Evolutionary conservation across 192 early-diverging fungal genomes (phyloP), one percentile per base, ranked within the genome.

Genomic region (Fimicolochytrium jonesii): DNA sequence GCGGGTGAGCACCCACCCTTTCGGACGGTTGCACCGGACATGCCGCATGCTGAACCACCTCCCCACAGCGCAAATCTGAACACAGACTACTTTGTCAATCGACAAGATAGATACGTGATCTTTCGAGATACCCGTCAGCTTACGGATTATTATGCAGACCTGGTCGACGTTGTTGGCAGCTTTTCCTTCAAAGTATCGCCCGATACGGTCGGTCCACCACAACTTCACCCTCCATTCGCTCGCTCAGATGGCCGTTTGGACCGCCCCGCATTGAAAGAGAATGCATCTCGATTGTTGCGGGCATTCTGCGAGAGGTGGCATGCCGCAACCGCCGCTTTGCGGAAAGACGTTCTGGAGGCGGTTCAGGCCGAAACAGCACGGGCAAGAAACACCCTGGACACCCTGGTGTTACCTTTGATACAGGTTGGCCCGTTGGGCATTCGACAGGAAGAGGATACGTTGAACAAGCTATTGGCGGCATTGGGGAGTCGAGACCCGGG

Each of bases 31-130:
- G n/a, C n/a, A n/a, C n/a, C n/a, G n/a, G n/a, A n/a, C n/a, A n/a
- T n/a, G n/a, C n/a, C n/a, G n/a, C n/a, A n/a, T n/a, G n/a, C 41
- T 49, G 41, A 43, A 76, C 2, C 71, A 64, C n/a, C n/a, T n/a
- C n/a, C n/a, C n/a, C n/a, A n/a, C 73, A 93, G 95, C 0, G 97
- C 94, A 6, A 97, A 97, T 60, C 76, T 97, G 54, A 93, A 86
- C 69, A 79, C 76, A 15, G 94, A 99, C 65, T 99, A 99, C 69
- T 99, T 99, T 77, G 87, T 83, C 15, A 85, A 91, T 75, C 81
- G 96, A 6, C 97, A 99, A 71, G 97, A 99, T 75, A 87, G 97
- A 22, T 97, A 96, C 51, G 80, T 97, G 47, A 61, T 76, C 56
- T 87, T 97, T 59, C 48, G 74, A 0, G 69, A 84, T 29, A 60